Evolutionary conservation across 192 early-diverging fungal genomes (phyloP).

Genomic region (Lobulomyces angularis): DNA sequence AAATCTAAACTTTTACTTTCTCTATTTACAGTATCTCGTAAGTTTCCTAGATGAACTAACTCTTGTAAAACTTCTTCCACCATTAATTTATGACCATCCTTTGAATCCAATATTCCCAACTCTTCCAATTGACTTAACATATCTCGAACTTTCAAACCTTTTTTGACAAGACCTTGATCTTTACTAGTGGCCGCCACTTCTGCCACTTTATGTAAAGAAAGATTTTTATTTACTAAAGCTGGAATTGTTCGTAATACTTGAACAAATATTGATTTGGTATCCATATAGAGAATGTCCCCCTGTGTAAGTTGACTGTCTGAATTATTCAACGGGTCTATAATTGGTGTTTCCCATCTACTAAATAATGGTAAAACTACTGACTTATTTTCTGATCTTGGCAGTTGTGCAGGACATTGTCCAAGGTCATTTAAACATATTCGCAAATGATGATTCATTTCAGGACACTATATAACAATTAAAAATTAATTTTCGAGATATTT

Average conservation of each 20-base stretch:
- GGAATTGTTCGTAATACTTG: slow-evolving; percentile 87
- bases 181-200: slow-evolving; percentile 80
- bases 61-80: slow-evolving; percentile 83
- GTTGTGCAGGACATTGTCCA: slow-evolving; percentile 55
- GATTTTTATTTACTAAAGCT: slow-evolving; percentile 36
- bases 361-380: slow-evolving; percentile 61
- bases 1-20: slow-evolving; percentile 66
- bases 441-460: slow-evolving; percentile 69
- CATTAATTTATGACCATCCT: slow-evolving; percentile 58
- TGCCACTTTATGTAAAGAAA: slow-evolving; percentile 60
- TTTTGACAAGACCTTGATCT: slow-evolving; percentile 77
- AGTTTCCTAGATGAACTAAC: slow-evolving; percentile 77
- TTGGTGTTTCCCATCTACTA: slow-evolving; percentile 71
- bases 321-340: slow-evolving; percentile 45
- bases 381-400: slow-evolving; percentile 69
- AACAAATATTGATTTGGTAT: slow-evolving; percentile 86
- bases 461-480: slow-evolving; percentile 23
- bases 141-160: slow-evolving; percentile 90
- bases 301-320: slow-evolving; percentile 85
- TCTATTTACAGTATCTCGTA: slow-evolving; percentile 74
- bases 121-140: slow-evolving; percentile 82
- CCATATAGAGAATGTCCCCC: slow-evolving; percentile 89
- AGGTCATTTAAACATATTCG: slow-evolving; percentile 67
- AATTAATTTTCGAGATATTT: neutral
- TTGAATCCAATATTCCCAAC: slow-evolving; percentile 54